A percentile compares a stretch with the other conserved stretches of the same genome.
phyloP scores from a whole-genome alignment of 2,329 filamentous ascomycete genomes.

The Hirsutella thompsonii region DNA sequence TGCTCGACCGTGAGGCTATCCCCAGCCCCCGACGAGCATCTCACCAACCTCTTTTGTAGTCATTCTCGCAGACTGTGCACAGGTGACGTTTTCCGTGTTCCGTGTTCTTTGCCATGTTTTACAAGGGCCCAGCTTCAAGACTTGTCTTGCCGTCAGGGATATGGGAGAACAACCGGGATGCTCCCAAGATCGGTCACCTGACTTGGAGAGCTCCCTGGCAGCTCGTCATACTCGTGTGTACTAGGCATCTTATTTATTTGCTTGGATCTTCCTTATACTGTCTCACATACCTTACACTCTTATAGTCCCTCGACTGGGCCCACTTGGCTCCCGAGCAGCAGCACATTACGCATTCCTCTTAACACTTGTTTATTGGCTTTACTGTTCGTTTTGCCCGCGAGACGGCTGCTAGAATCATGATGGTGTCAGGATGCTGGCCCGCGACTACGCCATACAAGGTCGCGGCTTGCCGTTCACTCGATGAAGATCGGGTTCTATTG shows the following conservation, averaged over 20 bases:
- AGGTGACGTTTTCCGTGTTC: too few relatives aligned
- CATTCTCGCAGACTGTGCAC: too few relatives aligned
- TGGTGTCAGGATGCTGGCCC: too few relatives aligned
- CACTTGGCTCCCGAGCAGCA: background rate
- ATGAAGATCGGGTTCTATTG: background rate
- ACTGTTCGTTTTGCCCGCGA: too few relatives aligned
- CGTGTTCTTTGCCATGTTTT: too few relatives aligned
- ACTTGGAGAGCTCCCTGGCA: too few relatives aligned
- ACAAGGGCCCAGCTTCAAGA: background rate
- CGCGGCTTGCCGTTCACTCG: background rate
- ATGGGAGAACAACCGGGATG: too few relatives aligned
- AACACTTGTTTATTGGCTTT: background rate
- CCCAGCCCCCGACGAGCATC: background rate
- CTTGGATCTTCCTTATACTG: background rate
- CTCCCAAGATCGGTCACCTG: too few relatives aligned
- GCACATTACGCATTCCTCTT: slow-evolving; percentile 1
- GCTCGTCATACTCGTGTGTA: background rate
- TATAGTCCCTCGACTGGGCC: background rate
- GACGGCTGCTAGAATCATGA: too few relatives aligned
- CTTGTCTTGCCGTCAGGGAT: background rate
- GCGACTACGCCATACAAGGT: too few relatives aligned
- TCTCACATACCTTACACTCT: background rate
- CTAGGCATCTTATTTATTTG: background rate
- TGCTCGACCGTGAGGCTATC: background rate
- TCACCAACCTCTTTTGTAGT: background rate